phyloP scores from a whole-genome alignment of 2,329 filamentous ascomycete species.

The Chaetomiaceae sp. region DNA sequence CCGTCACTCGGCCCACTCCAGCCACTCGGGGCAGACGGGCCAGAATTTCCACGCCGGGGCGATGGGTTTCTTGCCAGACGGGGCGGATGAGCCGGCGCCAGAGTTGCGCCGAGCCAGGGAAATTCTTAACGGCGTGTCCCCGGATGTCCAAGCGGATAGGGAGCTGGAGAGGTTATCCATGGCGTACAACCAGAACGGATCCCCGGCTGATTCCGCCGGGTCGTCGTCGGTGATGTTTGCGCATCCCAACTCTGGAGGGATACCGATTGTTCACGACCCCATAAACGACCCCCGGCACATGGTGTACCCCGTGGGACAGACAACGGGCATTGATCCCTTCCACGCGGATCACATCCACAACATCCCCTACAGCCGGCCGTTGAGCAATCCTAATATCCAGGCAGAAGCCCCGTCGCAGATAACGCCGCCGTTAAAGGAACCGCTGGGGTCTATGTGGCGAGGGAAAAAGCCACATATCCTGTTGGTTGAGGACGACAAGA shows the following conservation, averaged over 20 bases:
- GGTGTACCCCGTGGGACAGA: constrained; percentile 87
- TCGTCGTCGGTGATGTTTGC: constrained; percentile 50
- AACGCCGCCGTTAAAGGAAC: constrained; percentile 34
- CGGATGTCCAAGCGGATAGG: constrained; percentile 50
- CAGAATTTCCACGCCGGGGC: constrained; percentile 40
- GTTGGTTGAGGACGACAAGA: constrained; percentile 78
- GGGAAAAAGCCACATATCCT: constrained; percentile 71
- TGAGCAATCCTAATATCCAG: constrained; percentile 51
- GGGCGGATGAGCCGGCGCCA: constrained; percentile 43
- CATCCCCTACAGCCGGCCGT: constrained; percentile 77
- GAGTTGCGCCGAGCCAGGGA: constrained; percentile 55
- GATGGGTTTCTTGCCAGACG: constrained; percentile 41
- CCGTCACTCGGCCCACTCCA: constrained; percentile 37
- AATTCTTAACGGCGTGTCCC: constrained; percentile 48
- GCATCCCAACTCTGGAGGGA: constrained; percentile 33
- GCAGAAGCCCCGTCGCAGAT: constrained; percentile 39
- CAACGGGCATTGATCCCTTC: constrained; percentile 90
- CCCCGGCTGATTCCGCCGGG: constrained; percentile 50
- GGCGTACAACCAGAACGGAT: constrained; percentile 46
- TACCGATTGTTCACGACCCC: constrained; percentile 45
- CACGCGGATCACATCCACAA: constrained; percentile 92
- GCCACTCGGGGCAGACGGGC: constrained; percentile 35
- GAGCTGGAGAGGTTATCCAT: constrained; percentile 54
- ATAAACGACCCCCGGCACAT: constrained; percentile 59
- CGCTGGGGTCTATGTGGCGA: constrained; percentile 51